Percentiles rank a stretch among this genome's conserved stretches.
Conservation (phyloP, 106 monocot species). For the Allium cepa region DNA sequence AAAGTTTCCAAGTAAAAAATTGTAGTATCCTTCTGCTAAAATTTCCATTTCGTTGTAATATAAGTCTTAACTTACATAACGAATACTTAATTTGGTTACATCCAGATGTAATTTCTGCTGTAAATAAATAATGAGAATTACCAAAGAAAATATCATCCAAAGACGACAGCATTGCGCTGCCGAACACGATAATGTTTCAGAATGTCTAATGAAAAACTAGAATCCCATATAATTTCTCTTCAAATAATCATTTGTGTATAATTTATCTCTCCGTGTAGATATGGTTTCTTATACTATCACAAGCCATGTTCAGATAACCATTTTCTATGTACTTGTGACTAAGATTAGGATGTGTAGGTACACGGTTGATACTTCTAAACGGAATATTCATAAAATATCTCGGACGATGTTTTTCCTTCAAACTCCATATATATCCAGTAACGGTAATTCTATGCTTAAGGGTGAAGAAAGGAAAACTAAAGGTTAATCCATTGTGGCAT, state of each 20-base stretch:
- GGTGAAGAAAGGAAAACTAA: slow-evolving; percentile 35
- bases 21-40: slow-evolving; percentile 53
- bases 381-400: too few relatives aligned
- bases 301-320: slow-evolving; percentile 12
- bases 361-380: background rate
- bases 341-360: slow-evolving; percentile 16
- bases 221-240: background rate
- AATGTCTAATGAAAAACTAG: background rate
- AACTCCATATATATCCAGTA: slow-evolving; percentile 33
- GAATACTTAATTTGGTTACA: too few relatives aligned
- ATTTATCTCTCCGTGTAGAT: background rate
- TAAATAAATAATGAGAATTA: background rate
- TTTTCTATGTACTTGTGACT: slow-evolving; percentile 39
- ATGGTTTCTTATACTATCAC: background rate
- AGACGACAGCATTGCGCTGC: background rate
- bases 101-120: background rate
- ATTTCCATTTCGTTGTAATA: slow-evolving; percentile 2
- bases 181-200: background rate
- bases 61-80: too few relatives aligned
- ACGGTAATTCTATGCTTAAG: slow-evolving; percentile 21
- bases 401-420: slow-evolving; percentile 2
- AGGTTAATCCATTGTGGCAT: slow-evolving; percentile 28
- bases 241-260: background rate
- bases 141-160: background rate
- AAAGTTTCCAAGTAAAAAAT: slow-evolving; percentile 31